Conservation (phyloP, 2,329 filamentous ascomycete genomes). For the Aspergillus costaricaensis region DNA sequence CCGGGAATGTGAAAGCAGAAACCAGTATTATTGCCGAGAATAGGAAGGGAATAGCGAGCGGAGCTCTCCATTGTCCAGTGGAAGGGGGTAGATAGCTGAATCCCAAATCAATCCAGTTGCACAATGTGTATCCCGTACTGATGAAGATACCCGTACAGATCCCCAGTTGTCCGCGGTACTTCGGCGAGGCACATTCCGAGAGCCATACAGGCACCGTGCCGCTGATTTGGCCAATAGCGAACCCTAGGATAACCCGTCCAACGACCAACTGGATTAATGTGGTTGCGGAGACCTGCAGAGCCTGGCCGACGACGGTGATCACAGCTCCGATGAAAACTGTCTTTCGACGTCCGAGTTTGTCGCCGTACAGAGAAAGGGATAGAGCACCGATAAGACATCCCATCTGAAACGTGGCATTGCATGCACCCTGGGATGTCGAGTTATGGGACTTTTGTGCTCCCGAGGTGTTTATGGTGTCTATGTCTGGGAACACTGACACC, state of each 20-base stretch:
- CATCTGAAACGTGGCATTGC: constrained; percentile 41
- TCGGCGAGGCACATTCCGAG: constrained; percentile 16
- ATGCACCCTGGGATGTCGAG: constrained; percentile 43
- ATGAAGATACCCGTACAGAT: constrained; percentile 43
- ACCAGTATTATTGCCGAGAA: constrained; percentile 29
- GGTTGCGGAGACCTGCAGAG: constrained; percentile 49
- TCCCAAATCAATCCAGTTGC: constrained; percentile 50
- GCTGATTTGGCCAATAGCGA: constrained; percentile 46
- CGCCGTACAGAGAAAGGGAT: constrained; percentile 49
- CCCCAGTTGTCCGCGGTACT: constrained; percentile 22
- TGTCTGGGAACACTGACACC: constrained; percentile 50
- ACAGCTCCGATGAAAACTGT: constrained; percentile 46
- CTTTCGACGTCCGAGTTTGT: constrained; percentile 48
- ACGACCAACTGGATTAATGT: constrained; percentile 49
- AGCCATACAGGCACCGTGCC: constrained; percentile 51
- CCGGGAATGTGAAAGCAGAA: constrained; percentile 33
- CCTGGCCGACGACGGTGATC: constrained; percentile 48
- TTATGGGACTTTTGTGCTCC: constrained; percentile 47
- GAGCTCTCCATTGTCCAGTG: constrained; percentile 37
- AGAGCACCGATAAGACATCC: constrained; percentile 51
- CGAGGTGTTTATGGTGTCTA: constrained; percentile 49
- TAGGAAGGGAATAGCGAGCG: constrained; percentile 35
- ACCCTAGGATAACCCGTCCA: constrained; percentile 48
- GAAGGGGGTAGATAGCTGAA: constrained; percentile 29
- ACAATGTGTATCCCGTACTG: constrained; percentile 43